Evolutionary conservation across 805 yeast species (phyloP).

Genomic region (Monosporozyma servazzii): DNA sequence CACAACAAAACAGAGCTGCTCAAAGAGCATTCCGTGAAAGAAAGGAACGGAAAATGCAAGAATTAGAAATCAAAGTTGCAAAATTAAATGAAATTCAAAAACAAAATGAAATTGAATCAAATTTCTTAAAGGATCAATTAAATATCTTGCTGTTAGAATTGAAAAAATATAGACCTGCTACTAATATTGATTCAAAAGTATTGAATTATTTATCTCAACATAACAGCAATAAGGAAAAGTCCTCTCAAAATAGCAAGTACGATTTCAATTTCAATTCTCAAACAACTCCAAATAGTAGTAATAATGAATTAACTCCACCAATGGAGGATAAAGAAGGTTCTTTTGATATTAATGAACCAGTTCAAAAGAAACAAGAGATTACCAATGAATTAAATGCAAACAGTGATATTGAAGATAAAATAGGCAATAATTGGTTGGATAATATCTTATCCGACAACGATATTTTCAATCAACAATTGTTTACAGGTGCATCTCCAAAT

Average conservation of each 20-base stretch:
- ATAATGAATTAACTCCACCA: background rate
- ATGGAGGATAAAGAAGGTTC: background rate
- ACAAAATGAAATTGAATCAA: constrained; percentile 62
- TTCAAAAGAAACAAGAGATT: background rate
- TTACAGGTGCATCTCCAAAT: background rate
- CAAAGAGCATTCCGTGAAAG: constrained; percentile 95
- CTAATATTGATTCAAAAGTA: constrained; percentile 24
- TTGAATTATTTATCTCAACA: constrained; percentile 17
- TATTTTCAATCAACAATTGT: constrained; percentile 7
- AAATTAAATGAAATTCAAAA: constrained; percentile 61
- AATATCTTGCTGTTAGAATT: constrained; percentile 65
- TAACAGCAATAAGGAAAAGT: background rate
- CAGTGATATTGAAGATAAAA: background rate
- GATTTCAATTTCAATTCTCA: background rate
- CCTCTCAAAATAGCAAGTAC: background rate
- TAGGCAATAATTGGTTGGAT: constrained; percentile 9
- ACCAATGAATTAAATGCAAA: background rate
- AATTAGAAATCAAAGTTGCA: constrained; percentile 73
- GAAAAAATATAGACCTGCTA: constrained; percentile 42
- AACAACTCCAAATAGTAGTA: background rate
- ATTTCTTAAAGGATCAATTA: constrained; percentile 68
- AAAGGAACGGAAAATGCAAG: constrained; percentile 78
- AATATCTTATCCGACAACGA: constrained; percentile 16
- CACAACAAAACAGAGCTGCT: constrained; percentile 95
- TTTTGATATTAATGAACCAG: background rate